A percentile compares a stretch with the other conserved stretches of the same genome.
These are phyloP conservation scores for Tetrapisispora namnaoensis DNA, from an alignment of 805 yeast genomes.

Conservation along the genomic window DNA sequence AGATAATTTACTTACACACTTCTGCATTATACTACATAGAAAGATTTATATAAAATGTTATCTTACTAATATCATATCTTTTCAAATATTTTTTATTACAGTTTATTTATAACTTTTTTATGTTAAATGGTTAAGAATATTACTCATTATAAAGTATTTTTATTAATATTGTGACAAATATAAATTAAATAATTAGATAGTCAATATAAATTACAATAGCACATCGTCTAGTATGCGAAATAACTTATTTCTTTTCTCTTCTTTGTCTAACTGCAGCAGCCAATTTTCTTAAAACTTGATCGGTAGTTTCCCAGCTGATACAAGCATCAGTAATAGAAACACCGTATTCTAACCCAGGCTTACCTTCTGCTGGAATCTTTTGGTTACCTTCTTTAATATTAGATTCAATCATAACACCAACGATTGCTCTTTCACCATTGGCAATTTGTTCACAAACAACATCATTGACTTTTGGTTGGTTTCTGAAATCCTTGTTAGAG, in stretches of 20 bases:
- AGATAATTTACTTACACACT: neutral
- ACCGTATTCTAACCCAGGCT: slow-evolving; percentile 73
- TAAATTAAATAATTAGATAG: neutral
- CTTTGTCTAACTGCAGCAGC: slow-evolving; percentile 75
- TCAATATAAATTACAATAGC: neutral
- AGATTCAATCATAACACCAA: slow-evolving; percentile 96
- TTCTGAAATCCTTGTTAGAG: slow-evolving; percentile 79
- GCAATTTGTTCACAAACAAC: slow-evolving; percentile 69
- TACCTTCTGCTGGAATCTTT: slow-evolving; percentile 74
- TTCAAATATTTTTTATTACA: neutral
- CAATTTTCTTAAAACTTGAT: slow-evolving; percentile 53
- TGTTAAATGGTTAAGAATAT: too few species aligned
- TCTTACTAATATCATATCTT: neutral
- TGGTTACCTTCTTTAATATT: slow-evolving; percentile 90
- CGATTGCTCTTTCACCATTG: slow-evolving; percentile 62
- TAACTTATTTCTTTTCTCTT: slow-evolving; percentile 33
- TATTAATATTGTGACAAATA: neutral
- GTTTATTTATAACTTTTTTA: neutral
- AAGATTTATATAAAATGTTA: neutral
- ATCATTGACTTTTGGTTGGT: slow-evolving; percentile 84
- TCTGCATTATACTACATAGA: slow-evolving; percentile 1
- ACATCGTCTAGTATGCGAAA: neutral
- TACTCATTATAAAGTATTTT: neutral
- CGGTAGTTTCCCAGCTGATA: slow-evolving; percentile 84
- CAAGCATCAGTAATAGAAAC: slow-evolving; percentile 97